Percentiles rank a stretch among this genome's conserved stretches.
These are phyloP conservation scores for Cystoisospora suis DNA, from an alignment of 169 alveolate species.

Conservation along the genomic window DNA sequence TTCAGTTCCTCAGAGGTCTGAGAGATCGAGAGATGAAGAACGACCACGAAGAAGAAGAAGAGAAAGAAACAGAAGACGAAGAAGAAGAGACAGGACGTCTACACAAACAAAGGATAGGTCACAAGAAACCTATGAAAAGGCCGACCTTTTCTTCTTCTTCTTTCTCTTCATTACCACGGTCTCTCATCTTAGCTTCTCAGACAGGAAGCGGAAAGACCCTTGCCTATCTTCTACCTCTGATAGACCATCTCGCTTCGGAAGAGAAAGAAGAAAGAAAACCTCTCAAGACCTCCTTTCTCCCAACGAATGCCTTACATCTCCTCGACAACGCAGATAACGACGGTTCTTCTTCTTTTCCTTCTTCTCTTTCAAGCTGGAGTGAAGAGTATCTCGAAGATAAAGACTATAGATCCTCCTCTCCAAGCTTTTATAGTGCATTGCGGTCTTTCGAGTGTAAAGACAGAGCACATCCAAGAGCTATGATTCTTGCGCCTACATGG, in stretches of 20 bases:
- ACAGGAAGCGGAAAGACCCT: slow-evolving; percentile 89
- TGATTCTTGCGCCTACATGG: slow-evolving; percentile 89
- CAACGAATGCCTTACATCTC: neutral
- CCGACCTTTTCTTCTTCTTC: too few relatives aligned
- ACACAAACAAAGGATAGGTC: too few relatives aligned
- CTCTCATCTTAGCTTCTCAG: slow-evolving; percentile 68
- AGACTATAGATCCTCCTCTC: slow-evolving; percentile 53
- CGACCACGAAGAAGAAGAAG: too few relatives aligned
- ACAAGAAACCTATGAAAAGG: too few relatives aligned
- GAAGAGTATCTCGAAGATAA: slow-evolving; percentile 55
- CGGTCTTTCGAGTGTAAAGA: neutral
- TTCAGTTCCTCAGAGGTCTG: neutral
- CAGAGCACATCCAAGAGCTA: slow-evolving; percentile 76
- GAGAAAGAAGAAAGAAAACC: neutral
- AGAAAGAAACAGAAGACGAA: neutral
- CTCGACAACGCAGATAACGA: neutral
- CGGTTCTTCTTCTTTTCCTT: neutral
- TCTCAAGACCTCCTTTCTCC: neutral
- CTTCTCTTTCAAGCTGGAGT: neutral
- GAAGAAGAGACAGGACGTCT: too few relatives aligned
- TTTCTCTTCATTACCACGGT: too few relatives aligned
- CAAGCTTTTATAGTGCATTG: neutral
- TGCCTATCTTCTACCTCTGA: slow-evolving; percentile 84
- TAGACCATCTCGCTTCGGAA: slow-evolving; percentile 50
- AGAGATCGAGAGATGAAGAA: neutral